Conservation (phyloP, 148 eudicot species). For the Chenopodium formosanum region DNA sequence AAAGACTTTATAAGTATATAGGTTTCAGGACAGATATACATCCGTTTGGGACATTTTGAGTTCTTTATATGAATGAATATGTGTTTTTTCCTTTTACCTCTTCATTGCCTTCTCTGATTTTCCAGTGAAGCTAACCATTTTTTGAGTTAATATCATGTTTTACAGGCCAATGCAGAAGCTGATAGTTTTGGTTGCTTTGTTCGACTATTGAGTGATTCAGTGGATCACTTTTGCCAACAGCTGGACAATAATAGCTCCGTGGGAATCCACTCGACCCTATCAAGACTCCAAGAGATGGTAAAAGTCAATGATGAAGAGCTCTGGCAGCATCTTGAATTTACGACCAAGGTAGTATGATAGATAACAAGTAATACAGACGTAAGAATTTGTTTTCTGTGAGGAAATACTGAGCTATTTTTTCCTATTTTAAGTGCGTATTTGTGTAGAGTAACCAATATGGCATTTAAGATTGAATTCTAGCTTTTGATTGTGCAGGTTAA, state of each 20-base stretch:
- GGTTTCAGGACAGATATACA: too few species aligned
- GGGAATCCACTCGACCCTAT: constrained; percentile 68
- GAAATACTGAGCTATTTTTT: not conserved
- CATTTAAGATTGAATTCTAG: not conserved
- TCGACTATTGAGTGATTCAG: constrained; percentile 54
- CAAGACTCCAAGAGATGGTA: constrained; percentile 47
- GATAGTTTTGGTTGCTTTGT: constrained; percentile 70
- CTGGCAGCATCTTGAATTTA: constrained; percentile 65
- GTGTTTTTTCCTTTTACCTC: not conserved
- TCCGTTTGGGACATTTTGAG: too few species aligned
- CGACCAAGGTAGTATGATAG: constrained; percentile 37
- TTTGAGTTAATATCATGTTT: not conserved
- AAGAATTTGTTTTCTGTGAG: not conserved
- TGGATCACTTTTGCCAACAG: constrained; percentile 71
- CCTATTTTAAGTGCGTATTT: not conserved
- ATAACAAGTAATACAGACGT: not conserved
- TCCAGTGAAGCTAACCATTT: not conserved
- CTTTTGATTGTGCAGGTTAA: constrained; percentile 45
- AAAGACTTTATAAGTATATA: too few species aligned
- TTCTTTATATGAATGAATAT: too few species aligned
- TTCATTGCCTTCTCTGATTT: not conserved
- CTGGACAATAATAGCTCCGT: constrained; percentile 57
- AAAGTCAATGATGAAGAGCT: constrained; percentile 55
- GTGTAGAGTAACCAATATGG: not conserved
- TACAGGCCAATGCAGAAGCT: constrained; percentile 62